Evolutionary conservation across 441 rosid genomes (phyloP).

Genomic region (Eruca vesicaria): DNA sequence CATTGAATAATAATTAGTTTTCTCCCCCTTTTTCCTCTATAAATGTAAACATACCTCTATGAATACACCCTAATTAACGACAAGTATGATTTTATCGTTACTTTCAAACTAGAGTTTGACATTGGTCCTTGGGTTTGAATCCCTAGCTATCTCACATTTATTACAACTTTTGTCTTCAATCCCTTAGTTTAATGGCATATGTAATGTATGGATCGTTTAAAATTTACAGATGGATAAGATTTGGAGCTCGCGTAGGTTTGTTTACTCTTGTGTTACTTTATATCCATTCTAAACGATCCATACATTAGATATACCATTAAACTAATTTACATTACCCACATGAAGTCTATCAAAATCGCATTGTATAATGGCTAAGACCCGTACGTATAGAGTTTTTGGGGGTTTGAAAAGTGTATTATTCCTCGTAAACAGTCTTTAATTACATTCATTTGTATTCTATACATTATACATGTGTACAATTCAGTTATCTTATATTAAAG

Average conservation of each 20-base stretch:
- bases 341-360: not conserved
- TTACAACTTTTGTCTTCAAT: slow-evolving; percentile 8
- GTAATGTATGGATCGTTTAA: not conserved
- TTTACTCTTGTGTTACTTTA: slow-evolving; percentile 5
- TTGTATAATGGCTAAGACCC: slow-evolving; percentile 2
- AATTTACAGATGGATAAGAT: slow-evolving; percentile 22
- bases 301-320: slow-evolving; percentile 12
- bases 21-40: not conserved
- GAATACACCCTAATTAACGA: slow-evolving; percentile 7
- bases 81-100: slow-evolving; percentile 8
- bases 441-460: not conserved
- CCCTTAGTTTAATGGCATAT: slow-evolving; percentile 8
- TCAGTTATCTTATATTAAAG: not conserved
- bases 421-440: not conserved
- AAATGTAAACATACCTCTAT: not conserved
- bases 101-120: slow-evolving; percentile 29
- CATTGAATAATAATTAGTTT: not conserved
- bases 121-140: slow-evolving; percentile 17
- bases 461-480: not conserved
- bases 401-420: not conserved
- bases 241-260: slow-evolving; percentile 2
- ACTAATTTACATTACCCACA: not conserved
- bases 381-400: not conserved
- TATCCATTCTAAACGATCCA: not conserved
- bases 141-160: slow-evolving; percentile 18